Base-by-base conservation (phyloP, 345 rosid species). In the Dimocarpus longan region DNA sequence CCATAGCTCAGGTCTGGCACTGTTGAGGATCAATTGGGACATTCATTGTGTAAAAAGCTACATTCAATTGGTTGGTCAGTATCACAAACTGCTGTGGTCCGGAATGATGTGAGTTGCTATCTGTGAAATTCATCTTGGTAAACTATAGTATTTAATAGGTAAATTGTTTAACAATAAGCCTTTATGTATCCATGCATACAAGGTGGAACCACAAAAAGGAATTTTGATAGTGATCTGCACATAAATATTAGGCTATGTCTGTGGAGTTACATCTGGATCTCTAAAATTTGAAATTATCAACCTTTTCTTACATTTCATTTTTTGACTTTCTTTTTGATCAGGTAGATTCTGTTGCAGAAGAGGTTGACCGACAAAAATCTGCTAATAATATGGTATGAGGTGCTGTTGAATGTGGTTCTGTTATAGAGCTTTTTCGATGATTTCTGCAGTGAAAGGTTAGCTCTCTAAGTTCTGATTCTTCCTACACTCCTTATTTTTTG, bases 1-100 rank as follows among this genome's bases (percentile, higher is more conserved):
- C 93, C 94, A 91, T 96, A 94, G 98, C 97, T 96, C 98, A 96
- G 99, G 89, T 96, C 86, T 73, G 97, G 99, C 91, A 91, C 90
- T 82, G 93, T 90, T 90, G 96, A 91, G 85, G 99, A 96, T 89
- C 91, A 90, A 7, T 78, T 94, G 90, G 95, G 95, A 82, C 89
- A 84, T 80, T 84, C 84, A 28, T 73, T 96, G 77, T 86, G 95
- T 85, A 87, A 82, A 89, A 94, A 94, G 87, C 83, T 96, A 68
- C 92, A 84, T 86, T 87, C 92, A 32, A 81, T 90, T 60, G 95
- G 98, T 80, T 96, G 98, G 98, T 84, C 88, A 5, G 93, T 91
- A 75, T 80, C 93, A 60, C 91, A 90, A 80, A 80, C 82, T 26
- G 68, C 86, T 81, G 86, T 91, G 70, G 88, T 93, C 40, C 89